Evolutionary conservation across 371 early-diverging fungal genomes (phyloP).

Genomic region (Saksenaea oblongispora): DNA sequence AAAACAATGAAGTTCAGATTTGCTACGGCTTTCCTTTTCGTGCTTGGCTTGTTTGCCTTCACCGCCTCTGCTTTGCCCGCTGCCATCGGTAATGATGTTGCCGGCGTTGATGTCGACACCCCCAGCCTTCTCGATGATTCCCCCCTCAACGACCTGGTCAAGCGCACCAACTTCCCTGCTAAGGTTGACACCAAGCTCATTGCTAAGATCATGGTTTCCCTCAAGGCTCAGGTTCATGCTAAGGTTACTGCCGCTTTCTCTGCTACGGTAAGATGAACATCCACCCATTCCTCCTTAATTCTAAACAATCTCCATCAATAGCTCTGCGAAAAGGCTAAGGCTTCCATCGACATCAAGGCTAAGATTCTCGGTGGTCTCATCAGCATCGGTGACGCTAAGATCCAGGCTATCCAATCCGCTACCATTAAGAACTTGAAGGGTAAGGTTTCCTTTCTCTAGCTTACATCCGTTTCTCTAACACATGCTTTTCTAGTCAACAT

Average conservation of each 20-base stretch:
- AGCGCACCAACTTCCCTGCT: constrained; percentile 10
- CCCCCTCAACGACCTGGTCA: constrained; percentile 1
- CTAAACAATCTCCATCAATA: not conserved
- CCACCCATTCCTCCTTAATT: not conserved
- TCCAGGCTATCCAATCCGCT: not conserved
- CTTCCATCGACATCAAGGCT: not conserved
- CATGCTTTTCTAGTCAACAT: constrained; percentile 9
- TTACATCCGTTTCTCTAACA: not conserved
- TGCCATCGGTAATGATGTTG: not conserved
- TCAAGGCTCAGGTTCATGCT: constrained; percentile 13
- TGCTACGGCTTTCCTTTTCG: not conserved
- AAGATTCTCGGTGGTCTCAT: not conserved
- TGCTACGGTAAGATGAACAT: constrained; percentile 24
- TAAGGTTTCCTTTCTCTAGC: not conserved
- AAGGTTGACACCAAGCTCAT: constrained; percentile 6
- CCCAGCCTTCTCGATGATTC: not conserved
- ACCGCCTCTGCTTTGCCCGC: constrained; percentile 1
- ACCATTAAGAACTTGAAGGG: not conserved
- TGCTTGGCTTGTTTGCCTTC: constrained; percentile 4
- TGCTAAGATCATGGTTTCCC: constrained; percentile 4
- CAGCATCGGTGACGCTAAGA: not conserved
- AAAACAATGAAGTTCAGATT: constrained; percentile 1
- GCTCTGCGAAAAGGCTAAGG: constrained; percentile 4
- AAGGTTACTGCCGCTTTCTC: constrained; percentile 6
- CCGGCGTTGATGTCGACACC: not conserved